A percentile compares a stretch with the other conserved stretches of the same genome.
phyloP scores from a whole-genome alignment of 805 yeast genomes.

The Saccharomycopsis sp. region DNA sequence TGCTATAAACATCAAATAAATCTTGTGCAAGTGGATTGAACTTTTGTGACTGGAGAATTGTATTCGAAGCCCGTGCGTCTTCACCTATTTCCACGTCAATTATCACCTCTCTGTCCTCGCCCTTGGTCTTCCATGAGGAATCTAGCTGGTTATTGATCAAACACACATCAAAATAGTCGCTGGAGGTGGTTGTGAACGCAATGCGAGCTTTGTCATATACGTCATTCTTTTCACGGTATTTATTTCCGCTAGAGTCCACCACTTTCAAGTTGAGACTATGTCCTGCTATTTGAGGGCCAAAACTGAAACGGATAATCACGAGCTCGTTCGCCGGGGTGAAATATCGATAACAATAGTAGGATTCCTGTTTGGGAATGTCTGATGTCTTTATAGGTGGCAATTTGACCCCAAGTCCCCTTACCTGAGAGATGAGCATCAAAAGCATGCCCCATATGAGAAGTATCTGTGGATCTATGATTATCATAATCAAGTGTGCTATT shows the following conservation, averaged over 20 bases:
- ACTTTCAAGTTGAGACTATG: constrained; percentile 15
- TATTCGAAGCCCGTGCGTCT: constrained; percentile 10
- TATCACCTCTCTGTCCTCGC: constrained; percentile 23
- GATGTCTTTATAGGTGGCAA: constrained; percentile 15
- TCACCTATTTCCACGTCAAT: constrained; percentile 21
- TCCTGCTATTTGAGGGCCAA: constrained; percentile 8
- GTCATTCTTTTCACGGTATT: constrained; percentile 13
- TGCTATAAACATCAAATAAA: constrained; percentile 4
- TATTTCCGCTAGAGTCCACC: constrained; percentile 5
- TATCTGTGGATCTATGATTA: background rate
- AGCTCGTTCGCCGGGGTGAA: constrained; percentile 4
- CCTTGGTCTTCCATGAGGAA: constrained; percentile 31
- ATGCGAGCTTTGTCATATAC: constrained; percentile 9
- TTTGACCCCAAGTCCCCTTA: constrained; percentile 8
- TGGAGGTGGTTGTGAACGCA: constrained; percentile 14
- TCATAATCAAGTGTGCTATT: too few species aligned
- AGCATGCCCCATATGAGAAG: background rate
- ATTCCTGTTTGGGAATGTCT: constrained; percentile 5
- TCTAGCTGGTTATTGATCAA: constrained; percentile 28
- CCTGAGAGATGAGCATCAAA: background rate
- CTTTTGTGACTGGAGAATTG: constrained; percentile 10
- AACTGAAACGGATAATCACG: constrained; percentile 13
- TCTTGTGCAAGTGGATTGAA: constrained; percentile 13
- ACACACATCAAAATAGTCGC: constrained; percentile 25
- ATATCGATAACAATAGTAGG: constrained; percentile 12